A percentile compares a stretch with the other conserved stretches of the same genome.
Conservation (phyloP, 495 filamentous ascomycete species). For the Peziza echinospora region DNA sequence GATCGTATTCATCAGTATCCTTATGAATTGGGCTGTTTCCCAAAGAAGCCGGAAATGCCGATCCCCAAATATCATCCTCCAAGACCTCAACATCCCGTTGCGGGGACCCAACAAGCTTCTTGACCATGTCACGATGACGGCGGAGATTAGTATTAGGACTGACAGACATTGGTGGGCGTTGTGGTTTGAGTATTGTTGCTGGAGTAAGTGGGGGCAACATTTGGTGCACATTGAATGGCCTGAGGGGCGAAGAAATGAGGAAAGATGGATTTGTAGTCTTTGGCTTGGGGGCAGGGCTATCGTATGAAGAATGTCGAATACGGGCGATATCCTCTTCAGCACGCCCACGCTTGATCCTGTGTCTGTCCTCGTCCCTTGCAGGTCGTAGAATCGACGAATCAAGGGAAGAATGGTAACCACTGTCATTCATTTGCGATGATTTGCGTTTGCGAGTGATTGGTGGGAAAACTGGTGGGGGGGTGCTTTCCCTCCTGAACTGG, state of each 20-base stretch:
- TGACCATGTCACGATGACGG: conserved; percentile 69
- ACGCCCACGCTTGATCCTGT: conserved; percentile 65
- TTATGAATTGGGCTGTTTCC: conserved; percentile 30
- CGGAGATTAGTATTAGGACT: conserved; percentile 91
- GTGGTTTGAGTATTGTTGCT: conserved; percentile 53
- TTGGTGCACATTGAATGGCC: conserved; percentile 31
- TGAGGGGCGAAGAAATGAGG: conserved; percentile 42
- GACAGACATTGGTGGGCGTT: conserved; percentile 62
- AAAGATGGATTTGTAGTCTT: conserved; percentile 25
- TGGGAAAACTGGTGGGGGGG: conserved; percentile 43
- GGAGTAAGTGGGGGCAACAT: conserved; percentile 71
- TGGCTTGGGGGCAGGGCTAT: conserved; percentile 50
- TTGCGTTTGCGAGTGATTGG: conserved; percentile 50
- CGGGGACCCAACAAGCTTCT: conserved; percentile 73
- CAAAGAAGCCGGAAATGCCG: conserved; percentile 39
- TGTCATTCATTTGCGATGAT: conserved; percentile 61
- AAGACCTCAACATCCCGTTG: conserved; percentile 47
- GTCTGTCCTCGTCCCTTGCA: conserved; percentile 40
- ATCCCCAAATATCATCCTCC: conserved; percentile 53
- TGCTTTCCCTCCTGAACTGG: conserved; percentile 45
- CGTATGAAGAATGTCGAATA: conserved; percentile 76
- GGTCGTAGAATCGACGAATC: conserved; percentile 76
- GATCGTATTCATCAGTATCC: conserved; percentile 37
- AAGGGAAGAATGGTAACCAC: conserved; percentile 92
- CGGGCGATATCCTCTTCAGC: conserved; percentile 92